A percentile compares a stretch with the other conserved stretches of the same genome.
These are phyloP conservation scores for Hydrangea macrophylla DNA, from an alignment of 148 eudicot species.

Conservation along the genomic window DNA sequence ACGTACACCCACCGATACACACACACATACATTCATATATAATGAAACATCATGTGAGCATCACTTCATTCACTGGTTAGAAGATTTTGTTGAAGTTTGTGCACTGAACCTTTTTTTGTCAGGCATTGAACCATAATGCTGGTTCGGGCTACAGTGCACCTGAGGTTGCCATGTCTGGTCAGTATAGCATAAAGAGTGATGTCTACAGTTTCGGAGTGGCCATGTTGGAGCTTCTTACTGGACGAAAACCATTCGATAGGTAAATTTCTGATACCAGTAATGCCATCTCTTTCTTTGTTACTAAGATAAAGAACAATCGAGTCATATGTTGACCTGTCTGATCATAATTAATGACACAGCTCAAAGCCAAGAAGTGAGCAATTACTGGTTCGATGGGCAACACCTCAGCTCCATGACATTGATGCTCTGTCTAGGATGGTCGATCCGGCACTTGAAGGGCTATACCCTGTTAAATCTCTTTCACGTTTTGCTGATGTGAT, in stretches of 20 bases:
- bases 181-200: slow-evolving; percentile 82
- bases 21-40: too few species aligned
- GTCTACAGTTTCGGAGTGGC: slow-evolving; percentile 93
- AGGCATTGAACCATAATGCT: slow-evolving; percentile 60
- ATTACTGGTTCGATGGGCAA: slow-evolving; percentile 91
- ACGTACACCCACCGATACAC: too few species aligned
- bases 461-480: slow-evolving; percentile 86
- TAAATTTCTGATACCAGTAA: slow-evolving; percentile 26
- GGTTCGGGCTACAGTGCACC: slow-evolving; percentile 77
- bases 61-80: too few species aligned
- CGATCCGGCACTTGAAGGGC: slow-evolving; percentile 81
- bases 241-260: slow-evolving; percentile 91
- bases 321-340: background rate
- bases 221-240: slow-evolving; percentile 94
- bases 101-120: too few species aligned
- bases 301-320: too few species aligned
- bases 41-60: too few species aligned
- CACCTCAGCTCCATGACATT: slow-evolving; percentile 96
- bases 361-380: slow-evolving; percentile 72
- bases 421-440: slow-evolving; percentile 90
- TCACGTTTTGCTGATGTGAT: slow-evolving; percentile 95
- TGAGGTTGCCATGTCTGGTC: slow-evolving; percentile 95
- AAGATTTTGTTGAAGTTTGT: too few species aligned
- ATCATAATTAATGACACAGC: slow-evolving; percentile 37
- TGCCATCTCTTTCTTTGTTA: too few species aligned